phyloP scores from a whole-genome alignment of 2,329 filamentous ascomycete species.

The Exophiala alcalophila region DNA sequence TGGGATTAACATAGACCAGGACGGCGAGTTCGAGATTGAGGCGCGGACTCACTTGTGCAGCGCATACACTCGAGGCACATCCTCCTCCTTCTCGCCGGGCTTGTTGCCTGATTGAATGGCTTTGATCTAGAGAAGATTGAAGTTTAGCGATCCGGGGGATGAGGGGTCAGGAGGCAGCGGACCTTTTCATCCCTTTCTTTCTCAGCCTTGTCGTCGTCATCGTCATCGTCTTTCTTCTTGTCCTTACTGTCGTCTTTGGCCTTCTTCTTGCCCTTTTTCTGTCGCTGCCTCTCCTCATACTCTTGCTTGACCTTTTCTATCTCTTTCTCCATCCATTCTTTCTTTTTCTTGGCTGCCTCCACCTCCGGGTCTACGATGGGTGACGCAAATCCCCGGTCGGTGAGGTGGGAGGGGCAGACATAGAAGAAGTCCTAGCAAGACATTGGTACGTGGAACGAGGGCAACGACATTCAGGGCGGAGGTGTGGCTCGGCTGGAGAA shows the following conservation, averaged over 20 bases:
- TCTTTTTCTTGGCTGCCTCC: constrained; percentile 42
- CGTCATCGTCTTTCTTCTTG: constrained; percentile 48
- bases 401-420: constrained; percentile 77
- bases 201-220: constrained; percentile 46
- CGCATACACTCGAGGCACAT: constrained; percentile 76
- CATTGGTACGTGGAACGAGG: constrained; percentile 6
- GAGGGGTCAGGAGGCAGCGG: constrained; percentile 8
- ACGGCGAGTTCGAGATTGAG: constrained; percentile 21
- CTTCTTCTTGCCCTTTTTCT: constrained; percentile 63
- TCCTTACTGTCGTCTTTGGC: constrained; percentile 49
- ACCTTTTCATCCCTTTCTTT: constrained; percentile 56
- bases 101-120: constrained; percentile 47
- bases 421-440: constrained; percentile 80
- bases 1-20: constrained; percentile 5
- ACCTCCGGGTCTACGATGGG: constrained; percentile 48
- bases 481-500: neutral
- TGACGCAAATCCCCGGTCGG: constrained; percentile 75
- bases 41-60: constrained; percentile 65
- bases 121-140: constrained; percentile 39
- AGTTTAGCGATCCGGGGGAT: no score
- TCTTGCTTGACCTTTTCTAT: constrained; percentile 49
- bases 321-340: constrained; percentile 44
- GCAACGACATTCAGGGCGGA: neutral
- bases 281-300: constrained; percentile 74
- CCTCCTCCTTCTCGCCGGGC: constrained; percentile 45